Base-by-base conservation (phyloP, 176 grass and related monocot genomes). In the Calamus simplicifolius region DNA sequence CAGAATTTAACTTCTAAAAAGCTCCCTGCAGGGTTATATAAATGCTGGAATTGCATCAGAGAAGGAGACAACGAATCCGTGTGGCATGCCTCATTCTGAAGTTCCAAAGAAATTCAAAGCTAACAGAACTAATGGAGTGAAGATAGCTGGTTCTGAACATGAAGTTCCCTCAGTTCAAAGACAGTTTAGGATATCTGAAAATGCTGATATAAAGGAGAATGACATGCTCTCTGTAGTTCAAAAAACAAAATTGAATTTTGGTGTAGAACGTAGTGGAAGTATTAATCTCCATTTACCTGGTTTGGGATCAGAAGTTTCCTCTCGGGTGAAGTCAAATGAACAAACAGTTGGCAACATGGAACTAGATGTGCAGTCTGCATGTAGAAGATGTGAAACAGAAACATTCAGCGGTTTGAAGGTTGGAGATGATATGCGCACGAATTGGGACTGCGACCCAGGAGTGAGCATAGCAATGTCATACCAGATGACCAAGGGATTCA, bases 41-140 rank as follows among this genome's bases (percentile, higher is more conserved):
- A 98, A 98, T 92, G 53, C 93, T 67, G 93, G 93, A 71, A 85
- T 98, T 64, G 81, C 85, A 59, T 97, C 75, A 27, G 57, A 70
- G 43, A 81, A 87, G 31, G 64, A 63, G 30, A 19, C 12, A 30
- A 53, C 60, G 53, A 77, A 35, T 16, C 55, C 25, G 13, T 15
- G 3, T 10, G 66, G 49, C 70, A 3, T 56, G 63, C 26, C 48
- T 63, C 66, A 54, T 75, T 72, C 50, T 53, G 77, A 81, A 80
- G 58, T 59, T 81, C 29, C 70, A 64, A 69, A 83, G 67, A 49
- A 64, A 72, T 48, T 49, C 19, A 81, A 65, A 62, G 12, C 69
- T n/a, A 72, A 75, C 57, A 79, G 70, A 78, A 74, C 21, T 67
- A 63, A 55, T 67, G 63, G 57, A 69, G 59, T 76, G 52, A 75